A percentile compares a stretch with the other conserved stretches of the same genome.
phyloP scores from a whole-genome alignment of 805 yeast genomes.

The Brettanomyces nanus region DNA sequence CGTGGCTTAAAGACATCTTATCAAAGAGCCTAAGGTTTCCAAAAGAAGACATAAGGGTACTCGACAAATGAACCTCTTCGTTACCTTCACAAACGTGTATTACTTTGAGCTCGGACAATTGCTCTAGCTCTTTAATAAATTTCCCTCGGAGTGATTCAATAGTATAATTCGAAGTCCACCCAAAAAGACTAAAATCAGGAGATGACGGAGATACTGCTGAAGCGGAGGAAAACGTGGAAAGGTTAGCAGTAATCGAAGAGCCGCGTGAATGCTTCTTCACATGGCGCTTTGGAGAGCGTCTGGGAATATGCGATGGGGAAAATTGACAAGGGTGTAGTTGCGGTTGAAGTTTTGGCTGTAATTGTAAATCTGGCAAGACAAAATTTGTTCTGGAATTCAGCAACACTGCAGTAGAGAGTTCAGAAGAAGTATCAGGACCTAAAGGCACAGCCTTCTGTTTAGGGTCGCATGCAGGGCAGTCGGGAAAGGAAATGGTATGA shows the following conservation, averaged over 20 bases:
- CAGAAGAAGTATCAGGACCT: constrained; percentile 11
- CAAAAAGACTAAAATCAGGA: not conserved
- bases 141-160: constrained; percentile 14
- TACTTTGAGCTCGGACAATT: constrained; percentile 9
- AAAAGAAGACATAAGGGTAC: constrained; percentile 14
- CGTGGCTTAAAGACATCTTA: constrained; percentile 12
- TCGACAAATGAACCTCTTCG: constrained; percentile 8
- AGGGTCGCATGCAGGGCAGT: constrained; percentile 18
- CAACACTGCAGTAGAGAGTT: constrained; percentile 11
- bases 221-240: constrained; percentile 28
- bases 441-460: constrained; percentile 17
- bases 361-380: no score
- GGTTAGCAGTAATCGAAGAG: constrained; percentile 25
- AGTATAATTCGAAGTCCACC: constrained; percentile 13
- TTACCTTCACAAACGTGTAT: constrained; percentile 5
- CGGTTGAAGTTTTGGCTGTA: no score
- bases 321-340: no score
- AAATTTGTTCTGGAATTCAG: constrained; percentile 2
- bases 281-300: no score
- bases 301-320: no score
- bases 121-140: constrained; percentile 16
- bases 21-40: constrained; percentile 26
- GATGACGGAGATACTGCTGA: constrained; percentile 11
- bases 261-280: constrained; percentile 26
- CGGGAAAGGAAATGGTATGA: constrained; percentile 10